A percentile compares a stretch with the other conserved stretches of the same genome.
phyloP scores from a whole-genome alignment of 345 rosid genomes.

The Microcos paniculata region DNA sequence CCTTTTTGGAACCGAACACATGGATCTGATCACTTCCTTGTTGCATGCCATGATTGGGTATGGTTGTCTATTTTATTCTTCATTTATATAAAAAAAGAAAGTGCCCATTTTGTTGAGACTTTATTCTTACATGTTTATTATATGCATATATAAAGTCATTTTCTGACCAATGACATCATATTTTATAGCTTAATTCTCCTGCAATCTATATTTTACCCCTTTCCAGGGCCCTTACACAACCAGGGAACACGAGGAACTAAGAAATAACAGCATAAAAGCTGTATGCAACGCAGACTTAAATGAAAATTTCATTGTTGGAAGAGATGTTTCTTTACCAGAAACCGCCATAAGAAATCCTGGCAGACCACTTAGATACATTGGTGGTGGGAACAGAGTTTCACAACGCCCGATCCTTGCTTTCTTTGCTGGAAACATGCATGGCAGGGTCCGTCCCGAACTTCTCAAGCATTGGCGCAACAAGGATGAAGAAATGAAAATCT shows the following conservation, averaged over 20 bases:
- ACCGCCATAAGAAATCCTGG: constrained; percentile 68
- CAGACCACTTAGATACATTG: constrained; percentile 62
- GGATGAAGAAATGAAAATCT: constrained; percentile 78
- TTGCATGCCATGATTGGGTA: constrained; percentile 99
- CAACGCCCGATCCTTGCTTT: constrained; percentile 87
- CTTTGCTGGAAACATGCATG: constrained; percentile 89
- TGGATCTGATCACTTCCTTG: constrained; percentile 89
- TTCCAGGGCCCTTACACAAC: constrained; percentile 88
- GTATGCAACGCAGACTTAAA: constrained; percentile 82
- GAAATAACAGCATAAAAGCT: constrained; percentile 65
- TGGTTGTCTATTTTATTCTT: constrained; percentile 7
- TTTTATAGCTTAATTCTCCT: constrained; percentile 2
- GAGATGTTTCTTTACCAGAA: constrained; percentile 87
- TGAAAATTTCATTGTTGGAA: constrained; percentile 61
- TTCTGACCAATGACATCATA: background rate
- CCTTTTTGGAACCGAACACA: constrained; percentile 91
- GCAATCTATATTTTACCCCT: constrained; percentile 10
- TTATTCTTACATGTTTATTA: background rate
- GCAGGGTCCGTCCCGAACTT: constrained; percentile 77
- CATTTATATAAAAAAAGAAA: background rate
- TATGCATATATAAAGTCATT: background rate
- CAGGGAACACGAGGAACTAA: constrained; percentile 60
- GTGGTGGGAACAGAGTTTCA: constrained; percentile 72
- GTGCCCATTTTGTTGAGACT: background rate
- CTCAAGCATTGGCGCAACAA: constrained; percentile 73